Base-by-base conservation (phyloP, 2,329 filamentous ascomycete genomes). In the Akanthomyces lecanii region DNA sequence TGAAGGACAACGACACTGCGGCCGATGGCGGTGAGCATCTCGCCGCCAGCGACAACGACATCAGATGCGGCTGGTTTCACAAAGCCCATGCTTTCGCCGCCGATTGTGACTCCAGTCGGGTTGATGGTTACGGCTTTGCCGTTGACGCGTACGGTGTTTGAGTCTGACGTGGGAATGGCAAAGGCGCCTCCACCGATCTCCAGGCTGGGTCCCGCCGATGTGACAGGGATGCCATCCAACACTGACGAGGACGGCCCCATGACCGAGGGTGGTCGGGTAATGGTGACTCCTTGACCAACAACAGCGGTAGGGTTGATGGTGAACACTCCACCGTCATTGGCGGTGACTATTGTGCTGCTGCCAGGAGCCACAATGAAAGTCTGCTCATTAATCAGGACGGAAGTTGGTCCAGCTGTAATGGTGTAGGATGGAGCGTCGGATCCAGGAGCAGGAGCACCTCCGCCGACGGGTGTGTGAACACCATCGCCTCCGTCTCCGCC, bases 251-350 rank as follows among this genome's bases (percentile, higher is more conserved):
- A 69, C 8, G 76, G 68, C 6, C 48, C 45, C 42, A 30, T 38
- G 11, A 72, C 67, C 21, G 72, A 73, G 0, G 73, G 68, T 0
- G 79, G 79, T 42, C 81, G 77, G 44, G 69, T 70, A 40, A 85
- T 66, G 2, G 78, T 80, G 18, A 74, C 73, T 23, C 80, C 81
- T 52, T 73, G 74, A 8, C 80, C 81, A 25, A 79, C 65, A 2
- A 84, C 73, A 42, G 74, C 72, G 8, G 74, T 79, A 7, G 82
- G 81, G 30, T 77, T 69, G 53, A 85, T 81, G 21, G 78, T 79
- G 64, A 84, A 84, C 1, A 74, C 76, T 12, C 76, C 74, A 25
- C 76, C 74, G 25, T 69, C 72, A 33, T 71, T 70, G 3, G 82
- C 74, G 1, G 76, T 75, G 6, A 83, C 77, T 2, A 74, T 78